Evolutionary conservation across 208 protist species (phyloP).

Genomic region (Leishmania aethiopica): DNA sequence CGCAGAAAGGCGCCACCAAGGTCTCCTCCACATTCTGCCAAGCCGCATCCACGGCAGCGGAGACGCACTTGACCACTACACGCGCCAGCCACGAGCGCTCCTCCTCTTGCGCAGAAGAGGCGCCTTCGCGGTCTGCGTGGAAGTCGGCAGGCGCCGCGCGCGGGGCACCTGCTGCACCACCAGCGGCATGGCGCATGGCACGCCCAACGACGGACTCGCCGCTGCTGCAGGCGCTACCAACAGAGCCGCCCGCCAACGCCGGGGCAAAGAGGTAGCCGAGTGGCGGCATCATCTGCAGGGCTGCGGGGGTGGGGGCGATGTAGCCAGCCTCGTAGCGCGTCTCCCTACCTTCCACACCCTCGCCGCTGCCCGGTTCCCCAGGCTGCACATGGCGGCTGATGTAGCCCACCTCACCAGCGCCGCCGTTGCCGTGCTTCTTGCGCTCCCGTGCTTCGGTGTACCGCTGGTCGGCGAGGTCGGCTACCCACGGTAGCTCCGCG

Average conservation of each 20-base stretch:
- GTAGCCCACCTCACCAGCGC: slow-evolving; percentile 22
- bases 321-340: slow-evolving; percentile 1
- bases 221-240: neutral
- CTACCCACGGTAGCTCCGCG: slow-evolving; percentile 37
- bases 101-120: slow-evolving; percentile 5
- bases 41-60: slow-evolving; percentile 33
- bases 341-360: neutral
- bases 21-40: slow-evolving; percentile 31
- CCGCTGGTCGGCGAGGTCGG: slow-evolving; percentile 25
- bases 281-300: slow-evolving; percentile 6
- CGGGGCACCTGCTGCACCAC: neutral
- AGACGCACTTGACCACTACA: slow-evolving; percentile 27
- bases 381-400: slow-evolving; percentile 14
- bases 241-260: neutral
- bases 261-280: slow-evolving; percentile 16
- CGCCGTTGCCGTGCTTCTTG: slow-evolving; percentile 18
- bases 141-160: neutral
- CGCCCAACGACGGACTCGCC: slow-evolving; percentile 10
- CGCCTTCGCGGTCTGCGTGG: neutral
- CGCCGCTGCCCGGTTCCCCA: slow-evolving; percentile 8
- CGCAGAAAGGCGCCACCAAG: slow-evolving; percentile 18
- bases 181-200: slow-evolving; percentile 7
- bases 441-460: slow-evolving; percentile 26
- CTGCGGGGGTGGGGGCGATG: slow-evolving; percentile 1
- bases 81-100: slow-evolving; percentile 31